Evolutionary conservation across 169 alveolate genomes (phyloP), one percentile per base, ranked within the genome.

Genomic region (Eimeria sp.): DNA sequence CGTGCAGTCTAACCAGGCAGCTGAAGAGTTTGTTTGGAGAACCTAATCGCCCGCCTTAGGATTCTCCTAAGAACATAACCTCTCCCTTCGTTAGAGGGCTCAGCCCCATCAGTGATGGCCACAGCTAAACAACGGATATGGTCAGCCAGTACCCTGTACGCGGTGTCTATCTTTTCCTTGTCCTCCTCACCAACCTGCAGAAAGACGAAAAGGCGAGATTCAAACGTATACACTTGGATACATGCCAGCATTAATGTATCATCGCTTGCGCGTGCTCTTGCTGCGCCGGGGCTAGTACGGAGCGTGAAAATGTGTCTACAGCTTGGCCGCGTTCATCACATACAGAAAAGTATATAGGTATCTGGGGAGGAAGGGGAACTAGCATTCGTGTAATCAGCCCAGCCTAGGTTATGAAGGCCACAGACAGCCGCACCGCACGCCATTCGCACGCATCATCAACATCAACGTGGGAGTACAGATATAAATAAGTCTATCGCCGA

Each of bases 91-190:
- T 98, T 98, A 62, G 99, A 97, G 4, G 99, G 99, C 20, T 98
- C 97, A 2, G 99, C 99, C 4, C 99, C 99, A 88, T 99, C 99
- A 6, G 97, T 83, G 66, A 99, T 98, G 27, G 99, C 99, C 74
- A 98, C 97, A 23, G 99, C 97, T 60, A 98, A 97, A 83, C 99
- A 98, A 78, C 99, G 95, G 64, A 98, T 98, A 96, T 99, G 99
- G 88, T 99, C 99, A 46, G 99, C 98, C 66, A 99, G 97, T 64
- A 98, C 99, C 77, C 99, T 98, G 97, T 98, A 99, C 37, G 99
- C 99, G 91, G 97, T 97, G 95, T 99, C 99, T n/a, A 98, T 95
- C 89, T 89, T 93, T 56, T 96, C 96, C 30, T 91, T 94, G 95
- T 98, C 99, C 66, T 96, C 98, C 20, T 96, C 97, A 16, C 98